A percentile compares a stretch with the other conserved stretches of the same genome.
phyloP scores from a whole-genome alignment of 257 asterid species.

The Solanum rostratum region DNA sequence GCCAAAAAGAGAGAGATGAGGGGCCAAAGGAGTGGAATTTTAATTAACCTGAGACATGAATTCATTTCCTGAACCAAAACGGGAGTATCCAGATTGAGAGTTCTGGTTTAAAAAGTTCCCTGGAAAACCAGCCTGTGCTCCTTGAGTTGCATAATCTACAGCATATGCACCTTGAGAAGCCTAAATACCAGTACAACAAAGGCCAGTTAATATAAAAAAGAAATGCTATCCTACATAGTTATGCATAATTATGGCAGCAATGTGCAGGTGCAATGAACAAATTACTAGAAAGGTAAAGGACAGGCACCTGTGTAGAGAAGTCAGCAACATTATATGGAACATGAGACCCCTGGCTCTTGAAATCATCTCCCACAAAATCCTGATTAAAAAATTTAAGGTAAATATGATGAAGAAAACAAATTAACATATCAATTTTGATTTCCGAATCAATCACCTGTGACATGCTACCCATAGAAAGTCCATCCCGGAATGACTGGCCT shows the following conservation, averaged over 20 bases:
- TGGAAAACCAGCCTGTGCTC: conserved; percentile 85
- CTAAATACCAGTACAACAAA: conserved; percentile 18
- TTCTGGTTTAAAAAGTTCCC: conserved; percentile 79
- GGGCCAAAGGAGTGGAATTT: neutral
- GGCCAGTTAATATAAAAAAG: neutral
- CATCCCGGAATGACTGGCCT: conserved; percentile 73
- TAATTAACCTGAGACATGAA: conserved; percentile 88
- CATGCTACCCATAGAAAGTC: conserved; percentile 89
- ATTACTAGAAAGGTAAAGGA: neutral
- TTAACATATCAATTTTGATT: neutral
- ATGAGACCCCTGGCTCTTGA: conserved; percentile 98
- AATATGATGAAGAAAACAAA: neutral
- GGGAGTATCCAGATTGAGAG: conserved; percentile 87
- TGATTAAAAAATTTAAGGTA: conserved; percentile 19
- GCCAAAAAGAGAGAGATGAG: neutral
- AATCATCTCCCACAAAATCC: conserved; percentile 94
- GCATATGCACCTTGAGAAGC: conserved; percentile 92
- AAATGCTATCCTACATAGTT: neutral
- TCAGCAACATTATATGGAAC: conserved; percentile 80
- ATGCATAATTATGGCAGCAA: neutral
- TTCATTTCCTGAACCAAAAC: conserved; percentile 82
- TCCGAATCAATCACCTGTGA: conserved; percentile 54
- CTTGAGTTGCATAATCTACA: conserved; percentile 72
- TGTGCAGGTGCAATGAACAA: neutral
- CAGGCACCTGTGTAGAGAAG: conserved; percentile 76